phyloP scores from a whole-genome alignment of 208 protist genomes.

The Histomonas meleagridis region DNA sequence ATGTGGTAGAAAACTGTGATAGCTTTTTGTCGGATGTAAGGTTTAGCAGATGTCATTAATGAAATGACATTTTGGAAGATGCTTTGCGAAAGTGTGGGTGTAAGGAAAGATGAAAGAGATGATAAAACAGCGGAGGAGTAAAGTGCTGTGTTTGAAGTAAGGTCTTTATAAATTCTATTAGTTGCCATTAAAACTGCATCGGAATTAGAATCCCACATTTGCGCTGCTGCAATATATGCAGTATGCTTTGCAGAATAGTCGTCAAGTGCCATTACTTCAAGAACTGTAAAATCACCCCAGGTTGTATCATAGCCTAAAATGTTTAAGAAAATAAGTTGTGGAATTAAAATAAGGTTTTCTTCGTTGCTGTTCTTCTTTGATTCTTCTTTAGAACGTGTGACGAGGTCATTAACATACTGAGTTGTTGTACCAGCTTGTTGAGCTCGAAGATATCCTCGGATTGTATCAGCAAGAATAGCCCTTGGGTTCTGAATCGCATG shows the following conservation, averaged over 20 bases:
- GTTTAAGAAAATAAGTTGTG: not conserved
- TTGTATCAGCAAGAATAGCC: not conserved
- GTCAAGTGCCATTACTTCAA: not conserved
- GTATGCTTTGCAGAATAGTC: not conserved
- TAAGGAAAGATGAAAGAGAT: not conserved
- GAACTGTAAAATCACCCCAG: not conserved
- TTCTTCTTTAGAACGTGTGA: not conserved
- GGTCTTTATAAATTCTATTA: not conserved
- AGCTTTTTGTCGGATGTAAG: not conserved
- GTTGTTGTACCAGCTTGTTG: not conserved
- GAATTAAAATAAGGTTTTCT: not conserved
- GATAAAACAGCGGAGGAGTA: not conserved
- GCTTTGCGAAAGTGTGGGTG: not conserved
- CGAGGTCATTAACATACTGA: not conserved
- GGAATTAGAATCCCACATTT: not conserved
- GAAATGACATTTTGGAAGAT: not conserved
- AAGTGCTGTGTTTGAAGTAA: not conserved
- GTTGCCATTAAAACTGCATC: not conserved
- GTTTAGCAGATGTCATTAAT: not conserved
- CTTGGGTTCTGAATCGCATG: too few species aligned
- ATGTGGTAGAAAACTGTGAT: slow-evolving; percentile 11
- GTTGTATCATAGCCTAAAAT: not conserved
- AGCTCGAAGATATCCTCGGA: not conserved
- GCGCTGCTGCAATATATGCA: not conserved
- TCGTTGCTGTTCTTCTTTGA: not conserved